A percentile compares a stretch with the other conserved stretches of the same genome.
These are phyloP conservation scores for Diaporthe velutina DNA, from an alignment of 2,329 filamentous ascomycete species.

Conservation along the genomic window DNA sequence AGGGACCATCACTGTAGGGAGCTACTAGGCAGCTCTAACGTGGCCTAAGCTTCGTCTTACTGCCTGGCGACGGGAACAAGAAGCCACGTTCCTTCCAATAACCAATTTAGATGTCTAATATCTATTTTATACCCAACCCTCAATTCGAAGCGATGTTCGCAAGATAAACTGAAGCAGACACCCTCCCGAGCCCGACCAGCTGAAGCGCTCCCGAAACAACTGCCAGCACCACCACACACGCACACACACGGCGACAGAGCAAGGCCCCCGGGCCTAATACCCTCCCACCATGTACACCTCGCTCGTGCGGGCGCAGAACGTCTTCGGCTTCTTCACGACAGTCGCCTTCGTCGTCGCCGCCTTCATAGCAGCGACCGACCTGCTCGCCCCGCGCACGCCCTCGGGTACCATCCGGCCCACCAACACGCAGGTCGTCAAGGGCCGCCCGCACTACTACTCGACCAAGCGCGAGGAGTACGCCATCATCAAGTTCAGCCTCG, in stretches of 20 bases:
- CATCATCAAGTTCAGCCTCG: slow-evolving; percentile 91
- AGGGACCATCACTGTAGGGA: background rate
- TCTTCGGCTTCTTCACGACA: slow-evolving; percentile 98
- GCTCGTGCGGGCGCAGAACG: slow-evolving; percentile 86
- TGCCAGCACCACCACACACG: background rate
- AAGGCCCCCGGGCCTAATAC: background rate
- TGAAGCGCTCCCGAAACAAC: background rate
- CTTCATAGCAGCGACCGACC: slow-evolving; percentile 84
- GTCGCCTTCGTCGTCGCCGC: slow-evolving; percentile 86
- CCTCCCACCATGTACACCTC: slow-evolving; percentile 83
- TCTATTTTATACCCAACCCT: background rate
- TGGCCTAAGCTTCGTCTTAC: slow-evolving; percentile 26
- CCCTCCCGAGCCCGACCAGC: background rate
- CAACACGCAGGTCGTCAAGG: slow-evolving; percentile 92
- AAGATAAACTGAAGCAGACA: background rate
- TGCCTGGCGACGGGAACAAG: background rate
- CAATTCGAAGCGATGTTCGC: background rate
- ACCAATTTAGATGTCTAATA: background rate
- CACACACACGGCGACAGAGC: background rate
- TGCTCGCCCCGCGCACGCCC: slow-evolving; percentile 78
- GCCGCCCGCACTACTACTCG: slow-evolving; percentile 96
- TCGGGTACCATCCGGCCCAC: slow-evolving; percentile 71
- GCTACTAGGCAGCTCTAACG: slow-evolving; percentile 7
- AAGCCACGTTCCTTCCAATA: slow-evolving; percentile 8
- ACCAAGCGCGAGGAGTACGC: slow-evolving; percentile 95